Evolutionary conservation across 768 basidiomycete species (phyloP).

Genomic region (Leccinum disarticulatum): DNA sequence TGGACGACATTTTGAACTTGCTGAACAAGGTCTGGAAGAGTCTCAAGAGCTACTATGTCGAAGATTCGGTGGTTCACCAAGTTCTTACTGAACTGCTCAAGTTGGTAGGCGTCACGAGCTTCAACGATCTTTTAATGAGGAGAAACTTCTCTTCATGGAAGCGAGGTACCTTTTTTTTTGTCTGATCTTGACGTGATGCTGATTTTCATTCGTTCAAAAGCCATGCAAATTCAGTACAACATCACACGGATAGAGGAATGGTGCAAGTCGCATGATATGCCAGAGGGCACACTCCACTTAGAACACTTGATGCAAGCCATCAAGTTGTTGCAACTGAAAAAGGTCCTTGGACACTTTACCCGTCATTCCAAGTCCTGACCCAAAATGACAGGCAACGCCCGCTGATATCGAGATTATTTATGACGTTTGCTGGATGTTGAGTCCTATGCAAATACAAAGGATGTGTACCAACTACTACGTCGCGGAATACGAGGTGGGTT

Average conservation of each 20-base stretch:
- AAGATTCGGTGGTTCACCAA: slow-evolving; percentile 94
- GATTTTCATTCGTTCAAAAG: slow-evolving; percentile 40
- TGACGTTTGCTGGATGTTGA: slow-evolving; percentile 99
- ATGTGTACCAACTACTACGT: slow-evolving; percentile 99
- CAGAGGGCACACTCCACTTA: slow-evolving; percentile 93
- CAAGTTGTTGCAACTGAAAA: slow-evolving; percentile 96
- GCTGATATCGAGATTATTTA: slow-evolving; percentile 99
- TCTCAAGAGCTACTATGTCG: slow-evolving; percentile 97
- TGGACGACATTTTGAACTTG: slow-evolving; percentile 97
- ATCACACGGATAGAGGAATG: slow-evolving; percentile 97
- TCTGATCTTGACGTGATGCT: background rate
- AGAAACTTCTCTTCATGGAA: slow-evolving; percentile 99
- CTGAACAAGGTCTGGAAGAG: slow-evolving; percentile 99
- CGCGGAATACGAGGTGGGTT: slow-evolving; percentile 90
- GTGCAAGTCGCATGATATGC: slow-evolving; percentile 99
- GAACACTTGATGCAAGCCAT: slow-evolving; percentile 99
- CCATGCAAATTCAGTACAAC: slow-evolving; percentile 99
- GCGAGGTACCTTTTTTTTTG: slow-evolving; percentile 61
- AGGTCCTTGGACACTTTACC: slow-evolving; percentile 50
- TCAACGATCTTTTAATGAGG: slow-evolving; percentile 98
- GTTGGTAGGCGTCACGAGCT: slow-evolving; percentile 93
- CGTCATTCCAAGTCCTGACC: background rate
- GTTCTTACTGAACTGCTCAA: slow-evolving; percentile 93
- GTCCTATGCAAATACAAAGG: slow-evolving; percentile 98
- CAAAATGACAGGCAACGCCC: slow-evolving; percentile 66